phyloP scores from a whole-genome alignment of 2,329 filamentous ascomycete species.

The Xylariaceae sp. region DNA sequence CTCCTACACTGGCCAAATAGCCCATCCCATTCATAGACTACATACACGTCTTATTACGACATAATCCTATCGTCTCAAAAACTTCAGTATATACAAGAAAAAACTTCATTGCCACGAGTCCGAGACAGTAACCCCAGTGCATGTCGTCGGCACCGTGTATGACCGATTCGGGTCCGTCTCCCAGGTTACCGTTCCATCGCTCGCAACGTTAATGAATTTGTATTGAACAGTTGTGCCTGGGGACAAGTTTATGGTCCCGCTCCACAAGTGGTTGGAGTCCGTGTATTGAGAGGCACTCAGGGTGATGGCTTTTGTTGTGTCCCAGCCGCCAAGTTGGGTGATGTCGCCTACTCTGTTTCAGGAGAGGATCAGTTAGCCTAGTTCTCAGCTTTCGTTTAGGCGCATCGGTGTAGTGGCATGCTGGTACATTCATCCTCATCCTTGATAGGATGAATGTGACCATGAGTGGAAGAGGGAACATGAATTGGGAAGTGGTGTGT shows the following conservation, averaged over 20 bases:
- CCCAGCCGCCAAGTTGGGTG: slow-evolving; percentile 48
- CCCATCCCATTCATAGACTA: too few relatives aligned
- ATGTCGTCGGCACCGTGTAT: slow-evolving; percentile 25
- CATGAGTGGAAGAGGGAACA: background rate
- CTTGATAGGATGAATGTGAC: background rate
- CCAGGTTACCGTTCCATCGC: slow-evolving; percentile 47
- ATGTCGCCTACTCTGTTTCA: slow-evolving; percentile 15
- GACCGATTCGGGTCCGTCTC: slow-evolving; percentile 43
- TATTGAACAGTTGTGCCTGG: slow-evolving; percentile 47
- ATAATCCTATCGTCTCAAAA: background rate
- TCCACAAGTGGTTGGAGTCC: slow-evolving; percentile 47
- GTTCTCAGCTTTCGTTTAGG: background rate
- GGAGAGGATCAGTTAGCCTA: background rate
- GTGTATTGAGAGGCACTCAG: slow-evolving; percentile 49
- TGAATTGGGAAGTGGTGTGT: background rate
- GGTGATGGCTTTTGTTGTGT: slow-evolving; percentile 39
- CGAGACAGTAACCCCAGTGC: slow-evolving; percentile 16
- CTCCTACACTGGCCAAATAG: too few relatives aligned
- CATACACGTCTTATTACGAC: too few relatives aligned
- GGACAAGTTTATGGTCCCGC: slow-evolving; percentile 40
- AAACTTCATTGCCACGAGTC: slow-evolving; percentile 21
- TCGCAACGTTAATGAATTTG: slow-evolving; percentile 51
- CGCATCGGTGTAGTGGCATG: background rate
- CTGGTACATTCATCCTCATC: background rate
- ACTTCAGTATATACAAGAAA: background rate